These are phyloP conservation scores for Leccinum boreale DNA, from an alignment of 768 basidiomycete species.

Conservation along the genomic window DNA sequence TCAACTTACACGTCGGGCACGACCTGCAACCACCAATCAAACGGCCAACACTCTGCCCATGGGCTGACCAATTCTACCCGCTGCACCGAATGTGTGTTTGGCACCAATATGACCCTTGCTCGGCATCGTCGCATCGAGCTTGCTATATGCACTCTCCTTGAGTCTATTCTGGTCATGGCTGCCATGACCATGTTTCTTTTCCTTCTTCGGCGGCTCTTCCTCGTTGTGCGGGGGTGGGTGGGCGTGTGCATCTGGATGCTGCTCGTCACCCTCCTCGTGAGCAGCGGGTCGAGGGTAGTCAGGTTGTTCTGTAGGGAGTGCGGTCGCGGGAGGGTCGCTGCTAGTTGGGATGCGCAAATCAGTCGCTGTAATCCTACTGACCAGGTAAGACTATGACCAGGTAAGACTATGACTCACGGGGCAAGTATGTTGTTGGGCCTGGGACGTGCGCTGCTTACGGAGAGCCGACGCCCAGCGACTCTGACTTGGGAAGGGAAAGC, in stretches of 20 bases:
- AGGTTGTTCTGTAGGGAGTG: conserved; percentile 18
- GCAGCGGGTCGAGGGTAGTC: conserved; percentile 57
- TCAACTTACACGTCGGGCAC: neutral
- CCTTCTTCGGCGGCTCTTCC: conserved; percentile 46
- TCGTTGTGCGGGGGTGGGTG: conserved; percentile 38
- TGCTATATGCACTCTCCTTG: conserved; percentile 43
- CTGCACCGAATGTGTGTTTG: conserved; percentile 39
- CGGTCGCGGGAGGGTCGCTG: neutral
- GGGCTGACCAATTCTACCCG: conserved; percentile 57
- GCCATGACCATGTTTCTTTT: conserved; percentile 42
- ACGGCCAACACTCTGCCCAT: conserved; percentile 41
- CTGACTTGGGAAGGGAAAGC: conserved; percentile 20
- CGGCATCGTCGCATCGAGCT: conserved; percentile 47
- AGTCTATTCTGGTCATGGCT: conserved; percentile 44
- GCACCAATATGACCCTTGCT: conserved; percentile 39
- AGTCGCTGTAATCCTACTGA: neutral
- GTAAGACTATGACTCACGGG: conserved; percentile 23
- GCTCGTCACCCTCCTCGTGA: conserved; percentile 35
- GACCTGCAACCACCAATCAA: conserved; percentile 17
- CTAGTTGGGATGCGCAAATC: neutral
- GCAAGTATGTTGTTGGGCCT: conserved; percentile 27
- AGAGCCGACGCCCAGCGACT: conserved; percentile 53
- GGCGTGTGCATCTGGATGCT: neutral
- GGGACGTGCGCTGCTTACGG: conserved; percentile 37
- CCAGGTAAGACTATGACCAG: neutral